Conservation (phyloP, 306 rosid species). For the Ochetophila trinervis region DNA sequence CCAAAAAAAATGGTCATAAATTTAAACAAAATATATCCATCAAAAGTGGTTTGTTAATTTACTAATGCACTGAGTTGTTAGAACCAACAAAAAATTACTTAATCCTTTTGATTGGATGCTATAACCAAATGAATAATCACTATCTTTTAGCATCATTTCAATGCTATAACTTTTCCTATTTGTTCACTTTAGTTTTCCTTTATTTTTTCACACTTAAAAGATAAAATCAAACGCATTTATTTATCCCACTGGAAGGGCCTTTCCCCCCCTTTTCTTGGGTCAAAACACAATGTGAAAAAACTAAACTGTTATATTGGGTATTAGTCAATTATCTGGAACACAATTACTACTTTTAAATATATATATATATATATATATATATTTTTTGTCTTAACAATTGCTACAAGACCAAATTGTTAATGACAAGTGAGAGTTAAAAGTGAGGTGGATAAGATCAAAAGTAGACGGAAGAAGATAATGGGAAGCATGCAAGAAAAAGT, state of each 20-base stretch:
- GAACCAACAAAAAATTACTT: not conserved
- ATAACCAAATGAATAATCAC: not conserved
- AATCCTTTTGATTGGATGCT: not conserved
- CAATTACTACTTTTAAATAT: not conserved
- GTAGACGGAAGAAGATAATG: constrained; percentile 20
- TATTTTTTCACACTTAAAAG: not conserved
- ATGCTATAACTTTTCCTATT: not conserved
- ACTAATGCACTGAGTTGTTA: not conserved
- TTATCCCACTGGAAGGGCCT: not conserved
- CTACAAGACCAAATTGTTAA: not conserved
- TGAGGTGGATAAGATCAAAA: constrained; percentile 13
- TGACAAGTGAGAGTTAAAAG: not conserved
- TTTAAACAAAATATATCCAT: not conserved
- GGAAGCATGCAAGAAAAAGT: constrained; percentile 27
- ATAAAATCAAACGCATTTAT: not conserved
- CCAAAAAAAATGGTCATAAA: constrained; percentile 2
- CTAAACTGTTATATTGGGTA: not conserved
- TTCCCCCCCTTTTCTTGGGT: not conserved
- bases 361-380: too few relatives aligned
- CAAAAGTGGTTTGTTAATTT: not conserved
- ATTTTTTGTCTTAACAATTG: not conserved
- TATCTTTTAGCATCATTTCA: not conserved
- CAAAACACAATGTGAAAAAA: not conserved
- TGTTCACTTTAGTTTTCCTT: not conserved
- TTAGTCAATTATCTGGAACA: not conserved